Conservation (phyloP, 2,329 filamentous ascomycete genomes). For the Diplocarpon rosae region DNA sequence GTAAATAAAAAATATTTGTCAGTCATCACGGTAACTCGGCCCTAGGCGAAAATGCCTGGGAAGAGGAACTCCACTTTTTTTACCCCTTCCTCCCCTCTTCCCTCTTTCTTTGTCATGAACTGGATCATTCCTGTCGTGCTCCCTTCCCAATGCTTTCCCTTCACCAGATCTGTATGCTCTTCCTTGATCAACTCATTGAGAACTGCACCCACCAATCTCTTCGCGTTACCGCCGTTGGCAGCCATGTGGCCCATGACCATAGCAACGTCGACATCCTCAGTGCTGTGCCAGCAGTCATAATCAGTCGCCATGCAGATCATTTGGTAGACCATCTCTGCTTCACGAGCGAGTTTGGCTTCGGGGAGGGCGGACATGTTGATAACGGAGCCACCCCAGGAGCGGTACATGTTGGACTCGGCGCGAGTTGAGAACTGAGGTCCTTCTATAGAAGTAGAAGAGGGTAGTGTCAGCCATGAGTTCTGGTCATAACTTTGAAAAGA, state of each 20-base stretch:
- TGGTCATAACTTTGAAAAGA: too few species aligned
- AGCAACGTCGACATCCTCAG: conserved; percentile 78
- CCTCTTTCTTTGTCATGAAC: conserved; percentile 71
- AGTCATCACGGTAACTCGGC: background rate
- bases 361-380: conserved; percentile 98
- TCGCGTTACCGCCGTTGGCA: conserved; percentile 81
- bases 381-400: conserved; percentile 81
- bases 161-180: conserved; percentile 63
- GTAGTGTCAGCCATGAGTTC: conserved; percentile 1
- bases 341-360: conserved; percentile 89
- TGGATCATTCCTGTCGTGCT: conserved; percentile 65
- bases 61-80: conserved; percentile 81
- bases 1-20: background rate
- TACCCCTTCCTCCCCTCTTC: conserved; percentile 61
- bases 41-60: conserved; percentile 41
- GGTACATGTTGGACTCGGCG: conserved; percentile 91
- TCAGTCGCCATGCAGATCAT: conserved; percentile 99
- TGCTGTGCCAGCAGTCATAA: conserved; percentile 94
- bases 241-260: conserved; percentile 98
- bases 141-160: conserved; percentile 72
- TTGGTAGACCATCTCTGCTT: conserved; percentile 94
- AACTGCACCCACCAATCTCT: conserved; percentile 73
- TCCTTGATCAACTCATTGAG: conserved; percentile 74
- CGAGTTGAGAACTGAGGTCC: conserved; percentile 97
- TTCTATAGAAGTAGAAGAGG: conserved; percentile 42